Evolutionary conservation across 768 basidiomycete genomes (phyloP).

Genomic region (Mycena metata): DNA sequence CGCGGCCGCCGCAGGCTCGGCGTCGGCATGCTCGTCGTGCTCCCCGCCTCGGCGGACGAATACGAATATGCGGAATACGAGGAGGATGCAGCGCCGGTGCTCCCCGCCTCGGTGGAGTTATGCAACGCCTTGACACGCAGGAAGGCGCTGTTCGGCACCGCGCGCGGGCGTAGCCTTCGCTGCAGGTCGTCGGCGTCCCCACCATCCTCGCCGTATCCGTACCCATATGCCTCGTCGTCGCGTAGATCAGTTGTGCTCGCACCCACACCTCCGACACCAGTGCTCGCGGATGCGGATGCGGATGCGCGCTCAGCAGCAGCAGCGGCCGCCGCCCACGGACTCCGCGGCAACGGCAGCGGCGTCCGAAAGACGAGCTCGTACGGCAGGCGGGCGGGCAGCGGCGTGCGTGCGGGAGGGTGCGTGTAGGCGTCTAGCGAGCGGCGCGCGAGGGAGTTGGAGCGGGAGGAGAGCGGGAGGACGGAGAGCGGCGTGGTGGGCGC

Average conservation of each 20-base stretch:
- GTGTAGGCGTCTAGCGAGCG: not conserved
- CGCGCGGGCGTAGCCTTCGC: slow-evolving; percentile 33
- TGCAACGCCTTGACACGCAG: slow-evolving; percentile 38
- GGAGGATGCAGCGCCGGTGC: too few species aligned
- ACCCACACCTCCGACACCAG: too few species aligned
- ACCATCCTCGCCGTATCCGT: not conserved
- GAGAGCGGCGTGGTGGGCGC: slow-evolving; percentile 28
- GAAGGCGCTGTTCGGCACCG: slow-evolving; percentile 39
- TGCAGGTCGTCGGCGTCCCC: not conserved
- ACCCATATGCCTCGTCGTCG: not conserved
- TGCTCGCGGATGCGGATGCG: too few species aligned
- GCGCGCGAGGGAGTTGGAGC: slow-evolving; percentile 3
- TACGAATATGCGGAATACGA: too few species aligned
- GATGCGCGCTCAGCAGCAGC: not conserved
- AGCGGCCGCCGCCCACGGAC: slow-evolving; percentile 27
- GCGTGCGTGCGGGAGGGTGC: not conserved
- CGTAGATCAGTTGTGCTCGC: too few species aligned
- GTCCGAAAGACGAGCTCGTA: slow-evolving; percentile 28
- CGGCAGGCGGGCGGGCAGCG: slow-evolving; percentile 29
- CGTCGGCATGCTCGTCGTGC: too few species aligned
- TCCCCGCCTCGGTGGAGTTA: too few species aligned
- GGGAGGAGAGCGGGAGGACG: slow-evolving; percentile 15
- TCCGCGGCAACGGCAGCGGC: slow-evolving; percentile 23
- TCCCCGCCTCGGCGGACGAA: too few species aligned
- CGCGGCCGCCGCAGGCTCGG: slow-evolving; percentile 10